Conservation (phyloP, 768 basidiomycete genomes). For the Lenzites betulinus region DNA sequence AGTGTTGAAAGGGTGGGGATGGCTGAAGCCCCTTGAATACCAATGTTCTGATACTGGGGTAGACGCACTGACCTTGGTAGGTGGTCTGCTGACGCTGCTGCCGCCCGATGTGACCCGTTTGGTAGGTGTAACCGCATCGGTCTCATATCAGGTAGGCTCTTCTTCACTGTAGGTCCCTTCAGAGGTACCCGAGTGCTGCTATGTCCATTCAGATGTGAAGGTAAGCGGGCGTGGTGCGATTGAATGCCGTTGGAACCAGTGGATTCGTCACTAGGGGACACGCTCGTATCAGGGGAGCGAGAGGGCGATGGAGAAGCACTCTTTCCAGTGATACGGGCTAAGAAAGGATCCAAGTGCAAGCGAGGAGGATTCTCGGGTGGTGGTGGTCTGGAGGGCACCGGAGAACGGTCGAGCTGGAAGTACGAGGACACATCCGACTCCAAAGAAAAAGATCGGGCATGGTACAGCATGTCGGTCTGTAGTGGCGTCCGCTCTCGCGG, state of each 20-base stretch:
- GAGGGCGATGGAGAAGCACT: conserved; percentile 42
- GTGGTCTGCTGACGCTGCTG: conserved; percentile 41
- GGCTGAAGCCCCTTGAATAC: conserved; percentile 26
- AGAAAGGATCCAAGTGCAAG: conserved; percentile 49
- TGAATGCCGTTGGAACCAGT: conserved; percentile 49
- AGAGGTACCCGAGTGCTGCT: conserved; percentile 31
- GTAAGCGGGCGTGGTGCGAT: conserved; percentile 20
- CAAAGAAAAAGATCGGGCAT: conserved; percentile 54
- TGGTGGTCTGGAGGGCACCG: conserved; percentile 32
- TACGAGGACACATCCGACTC: conserved; percentile 60
- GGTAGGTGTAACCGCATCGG: conserved; percentile 45
- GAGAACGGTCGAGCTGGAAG: conserved; percentile 36
- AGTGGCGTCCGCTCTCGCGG: conserved; percentile 11
- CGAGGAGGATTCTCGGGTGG: conserved; percentile 46
- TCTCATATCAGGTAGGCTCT: conserved; percentile 86
- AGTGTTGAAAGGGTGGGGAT: conserved; percentile 12
- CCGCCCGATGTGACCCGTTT: conserved; percentile 17
- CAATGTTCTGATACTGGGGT: neutral
- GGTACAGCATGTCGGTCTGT: conserved; percentile 9
- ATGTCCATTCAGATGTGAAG: conserved; percentile 15
- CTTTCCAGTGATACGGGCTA: conserved; percentile 36
- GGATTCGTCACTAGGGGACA: conserved; percentile 60
- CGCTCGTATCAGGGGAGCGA: conserved; percentile 53
- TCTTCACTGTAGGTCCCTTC: conserved; percentile 47
- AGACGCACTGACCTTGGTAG: conserved; percentile 49